These are phyloP conservation scores for Beauveria rudraprayagi DNA, from an alignment of 2,329 filamentous ascomycete genomes.

Conservation along the genomic window DNA sequence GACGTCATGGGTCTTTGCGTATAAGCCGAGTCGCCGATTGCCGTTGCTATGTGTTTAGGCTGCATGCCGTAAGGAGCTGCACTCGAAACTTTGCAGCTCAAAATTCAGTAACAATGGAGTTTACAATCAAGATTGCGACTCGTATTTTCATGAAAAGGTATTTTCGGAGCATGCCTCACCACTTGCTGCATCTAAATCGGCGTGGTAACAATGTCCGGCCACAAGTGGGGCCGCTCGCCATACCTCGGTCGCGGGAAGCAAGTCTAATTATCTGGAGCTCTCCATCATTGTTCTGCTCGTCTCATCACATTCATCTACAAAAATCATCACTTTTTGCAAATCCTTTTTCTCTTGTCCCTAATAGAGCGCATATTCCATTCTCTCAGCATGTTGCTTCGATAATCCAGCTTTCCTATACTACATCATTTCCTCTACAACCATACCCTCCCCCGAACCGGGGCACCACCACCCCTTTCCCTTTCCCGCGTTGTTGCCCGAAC, in stretches of 20 bases:
- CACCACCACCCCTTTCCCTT: background rate
- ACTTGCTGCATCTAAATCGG: background rate
- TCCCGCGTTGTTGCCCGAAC: no score
- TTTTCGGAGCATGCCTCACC: background rate
- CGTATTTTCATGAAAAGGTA: background rate
- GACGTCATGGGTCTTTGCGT: no score
- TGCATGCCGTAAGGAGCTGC: no score
- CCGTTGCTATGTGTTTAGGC: no score
- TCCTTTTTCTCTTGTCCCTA: background rate
- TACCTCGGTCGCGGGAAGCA: constrained; percentile 7
- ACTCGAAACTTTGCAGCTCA: no score
- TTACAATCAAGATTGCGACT: no score
- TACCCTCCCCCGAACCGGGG: background rate
- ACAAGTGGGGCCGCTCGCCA: constrained; percentile 3
- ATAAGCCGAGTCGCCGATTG: no score
- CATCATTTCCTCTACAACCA: background rate
- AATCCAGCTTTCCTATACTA: background rate
- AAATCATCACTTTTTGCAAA: background rate
- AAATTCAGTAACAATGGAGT: no score
- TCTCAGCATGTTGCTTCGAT: background rate
- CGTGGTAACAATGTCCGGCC: background rate
- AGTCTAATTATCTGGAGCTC: background rate
- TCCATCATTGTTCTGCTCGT: background rate
- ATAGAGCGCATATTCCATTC: background rate
- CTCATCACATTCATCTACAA: background rate